Evolutionary conservation across 768 basidiomycete species (phyloP), one percentile per base, ranked within the genome.

Genomic region (Stropharia rugosoannulata): DNA sequence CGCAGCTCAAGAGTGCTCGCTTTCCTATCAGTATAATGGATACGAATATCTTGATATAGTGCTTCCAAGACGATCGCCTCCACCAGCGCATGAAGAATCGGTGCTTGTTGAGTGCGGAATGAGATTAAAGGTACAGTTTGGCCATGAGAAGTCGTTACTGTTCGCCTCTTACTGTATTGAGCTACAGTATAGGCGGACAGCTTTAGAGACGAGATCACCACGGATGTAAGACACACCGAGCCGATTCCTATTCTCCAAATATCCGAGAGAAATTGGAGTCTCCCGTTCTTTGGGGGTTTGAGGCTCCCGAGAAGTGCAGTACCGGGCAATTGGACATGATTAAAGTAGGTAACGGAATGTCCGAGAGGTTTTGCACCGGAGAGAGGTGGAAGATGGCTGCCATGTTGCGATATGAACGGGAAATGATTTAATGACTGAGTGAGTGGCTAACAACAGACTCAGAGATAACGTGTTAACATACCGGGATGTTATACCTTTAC

Each of bases 81-180:
- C 5, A 29, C 32, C 15, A 58, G 44, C 5, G 57, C 57, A 37
- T 49, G 40, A 2, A 58, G n/a, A 25, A 58, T 58, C 3, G 57
- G 57, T 29, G 45, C 51, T 42, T 58, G 51, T 36, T 58, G 57
- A 11, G 57, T 58, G n/a, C 57, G 51, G 51, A 58, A 58, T 11
- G 57, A 58, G 15, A 58, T 53, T 2, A 58, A 47, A 13, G 57
- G 57, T 4, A 53, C 40, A 11, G 53, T 42, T 6, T 41, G 37
- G 7, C 57, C 51, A 15, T 49, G 22, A 4, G 51, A 42, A 5
- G 15, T 49, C 9, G 37, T 53, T 1, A 58, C 48, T 32, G 19
- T 53, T 8, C 57, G 51, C 29, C 57, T 51, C 18, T 43, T 53
- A 22, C 57, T 58, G 29, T 58, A 58, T 35, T 53, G 29, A 3